phyloP scores from a whole-genome alignment of 805 yeast species.

The Saccharomycopsis oosterbeekiorum region DNA sequence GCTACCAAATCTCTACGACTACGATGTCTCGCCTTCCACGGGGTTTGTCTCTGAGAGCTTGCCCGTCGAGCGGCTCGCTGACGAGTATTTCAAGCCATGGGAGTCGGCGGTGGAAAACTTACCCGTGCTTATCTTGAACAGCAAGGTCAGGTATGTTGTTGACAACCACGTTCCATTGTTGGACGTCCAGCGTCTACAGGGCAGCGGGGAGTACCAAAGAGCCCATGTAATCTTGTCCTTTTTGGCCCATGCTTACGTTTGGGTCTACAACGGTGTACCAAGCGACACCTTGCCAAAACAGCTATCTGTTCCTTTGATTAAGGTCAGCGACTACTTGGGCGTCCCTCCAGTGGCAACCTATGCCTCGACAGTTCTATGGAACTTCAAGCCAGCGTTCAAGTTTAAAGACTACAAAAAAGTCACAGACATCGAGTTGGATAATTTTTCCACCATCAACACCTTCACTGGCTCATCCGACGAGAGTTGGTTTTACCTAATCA shows the following conservation, averaged over 20 bases:
- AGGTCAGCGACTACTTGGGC: slow-evolving; percentile 47
- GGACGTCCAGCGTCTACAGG: slow-evolving; percentile 33
- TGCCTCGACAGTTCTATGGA: slow-evolving; percentile 84
- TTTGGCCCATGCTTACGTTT: slow-evolving; percentile 78
- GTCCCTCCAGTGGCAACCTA: slow-evolving; percentile 85
- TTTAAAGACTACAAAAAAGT: slow-evolving; percentile 22
- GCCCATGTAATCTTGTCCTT: slow-evolving; percentile 77
- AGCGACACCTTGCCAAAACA: slow-evolving; percentile 53
- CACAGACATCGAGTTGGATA: slow-evolving; percentile 44
- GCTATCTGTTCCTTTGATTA: slow-evolving; percentile 61
- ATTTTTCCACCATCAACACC: slow-evolving; percentile 69
- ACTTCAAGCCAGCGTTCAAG: slow-evolving; percentile 57
- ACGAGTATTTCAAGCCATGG: slow-evolving; percentile 65
- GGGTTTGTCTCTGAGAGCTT: slow-evolving; percentile 71
- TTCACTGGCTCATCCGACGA: slow-evolving; percentile 89
- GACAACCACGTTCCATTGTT: slow-evolving; percentile 51
- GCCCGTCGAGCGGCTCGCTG: slow-evolving; percentile 55
- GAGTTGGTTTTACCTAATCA: slow-evolving; percentile 85
- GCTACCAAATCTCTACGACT: slow-evolving; percentile 41
- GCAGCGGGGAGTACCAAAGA: slow-evolving; percentile 50
- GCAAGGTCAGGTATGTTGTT: slow-evolving; percentile 49
- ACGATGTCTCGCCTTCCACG: slow-evolving; percentile 55
- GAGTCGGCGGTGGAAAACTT: slow-evolving; percentile 55
- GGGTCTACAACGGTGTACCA: slow-evolving; percentile 62
- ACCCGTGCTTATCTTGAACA: slow-evolving; percentile 65